Conservation (phyloP, 1,284 basidiomycete species). For the Meripilus lineatus region DNA sequence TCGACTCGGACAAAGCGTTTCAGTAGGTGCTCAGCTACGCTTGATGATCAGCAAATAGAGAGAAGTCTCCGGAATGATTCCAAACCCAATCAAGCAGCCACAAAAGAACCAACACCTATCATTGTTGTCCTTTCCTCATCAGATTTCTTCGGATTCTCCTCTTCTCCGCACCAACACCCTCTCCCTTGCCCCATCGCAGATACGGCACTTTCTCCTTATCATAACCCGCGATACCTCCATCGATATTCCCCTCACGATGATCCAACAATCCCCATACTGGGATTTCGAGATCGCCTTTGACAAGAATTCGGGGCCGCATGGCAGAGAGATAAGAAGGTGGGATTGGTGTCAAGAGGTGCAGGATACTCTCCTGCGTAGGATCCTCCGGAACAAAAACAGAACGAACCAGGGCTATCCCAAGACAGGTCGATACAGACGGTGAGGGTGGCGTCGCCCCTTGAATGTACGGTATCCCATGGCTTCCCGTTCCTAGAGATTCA, state of each 20-base stretch:
- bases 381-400: slow-evolving; percentile 39
- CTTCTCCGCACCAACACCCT: slow-evolving; percentile 64
- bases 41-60: too few relatives aligned
- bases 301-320: slow-evolving; percentile 41
- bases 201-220: slow-evolving; percentile 70
- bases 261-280: slow-evolving; percentile 88
- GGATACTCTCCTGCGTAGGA: slow-evolving; percentile 12
- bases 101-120: too few relatives aligned
- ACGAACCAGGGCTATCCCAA: slow-evolving; percentile 74
- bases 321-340: slow-evolving; percentile 39
- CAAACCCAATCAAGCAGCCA: too few relatives aligned
- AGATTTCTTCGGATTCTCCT: slow-evolving; percentile 80
- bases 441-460: slow-evolving; percentile 50
- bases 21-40: too few relatives aligned
- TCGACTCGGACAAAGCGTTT: too few relatives aligned
- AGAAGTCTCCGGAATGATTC: too few relatives aligned
- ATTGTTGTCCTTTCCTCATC: slow-evolving; percentile 64
- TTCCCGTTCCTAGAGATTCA: background rate
- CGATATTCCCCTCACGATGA: slow-evolving; percentile 42
- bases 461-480: slow-evolving; percentile 48
- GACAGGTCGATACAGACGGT: slow-evolving; percentile 52
- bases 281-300: slow-evolving; percentile 86
- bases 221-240: slow-evolving; percentile 46
- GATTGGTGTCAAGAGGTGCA: slow-evolving; percentile 79
- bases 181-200: slow-evolving; percentile 71